phyloP scores from a whole-genome alignment of 495 filamentous ascomycete genomes.

The Penicillium ucsense region DNA sequence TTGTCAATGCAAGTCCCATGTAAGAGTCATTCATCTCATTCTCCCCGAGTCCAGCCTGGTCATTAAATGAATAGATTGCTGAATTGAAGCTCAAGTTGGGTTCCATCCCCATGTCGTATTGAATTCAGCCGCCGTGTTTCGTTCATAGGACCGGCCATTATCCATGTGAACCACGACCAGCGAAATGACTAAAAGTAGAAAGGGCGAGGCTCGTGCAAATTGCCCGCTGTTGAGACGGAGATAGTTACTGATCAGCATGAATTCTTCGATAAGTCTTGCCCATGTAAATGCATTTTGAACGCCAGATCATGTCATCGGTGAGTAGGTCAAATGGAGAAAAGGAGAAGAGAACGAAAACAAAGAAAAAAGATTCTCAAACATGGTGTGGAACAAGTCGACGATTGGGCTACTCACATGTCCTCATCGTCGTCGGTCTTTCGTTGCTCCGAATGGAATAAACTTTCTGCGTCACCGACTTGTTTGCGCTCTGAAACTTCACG shows the following conservation, averaged over 20 bases:
- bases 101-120: slow-evolving; percentile 4
- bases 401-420: slow-evolving; percentile 6
- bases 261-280: too few relatives aligned
- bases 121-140: background rate
- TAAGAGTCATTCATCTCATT: too few relatives aligned
- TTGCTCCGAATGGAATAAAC: slow-evolving; percentile 35
- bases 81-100: background rate
- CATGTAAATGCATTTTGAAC: too few relatives aligned
- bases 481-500: slow-evolving; percentile 73
- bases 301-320: too few relatives aligned
- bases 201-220: background rate
- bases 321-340: background rate
- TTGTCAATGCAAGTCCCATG: too few relatives aligned
- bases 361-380: background rate
- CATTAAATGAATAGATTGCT: background rate
- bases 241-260: too few relatives aligned
- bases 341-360: background rate
- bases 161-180: slow-evolving; percentile 1
- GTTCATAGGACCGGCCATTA: slow-evolving; percentile 1
- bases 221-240: background rate
- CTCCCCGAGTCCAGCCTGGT: background rate
- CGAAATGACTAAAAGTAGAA: slow-evolving; percentile 1
- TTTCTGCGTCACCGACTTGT: slow-evolving; percentile 78
- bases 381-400: background rate
- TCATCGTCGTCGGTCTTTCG: slow-evolving; percentile 15